Conservation (phyloP, 768 basidiomycete genomes). For the Tricholoma sp. region DNA sequence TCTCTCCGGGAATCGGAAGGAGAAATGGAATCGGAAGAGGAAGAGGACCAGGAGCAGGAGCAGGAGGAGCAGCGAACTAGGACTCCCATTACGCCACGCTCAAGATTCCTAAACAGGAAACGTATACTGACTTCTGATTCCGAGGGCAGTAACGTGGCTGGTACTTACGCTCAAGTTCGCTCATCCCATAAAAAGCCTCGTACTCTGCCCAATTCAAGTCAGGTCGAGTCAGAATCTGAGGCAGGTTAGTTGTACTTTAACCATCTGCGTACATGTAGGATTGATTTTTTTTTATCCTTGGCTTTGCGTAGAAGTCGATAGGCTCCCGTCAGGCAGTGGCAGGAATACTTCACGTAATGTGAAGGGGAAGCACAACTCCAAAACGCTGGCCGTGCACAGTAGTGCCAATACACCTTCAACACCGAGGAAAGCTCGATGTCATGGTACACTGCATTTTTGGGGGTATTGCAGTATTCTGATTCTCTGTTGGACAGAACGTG, state of each 20-base stretch:
- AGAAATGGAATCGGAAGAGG: background rate
- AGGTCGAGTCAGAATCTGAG: background rate
- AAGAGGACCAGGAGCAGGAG: background rate
- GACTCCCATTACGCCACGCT: background rate
- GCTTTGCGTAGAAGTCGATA: background rate
- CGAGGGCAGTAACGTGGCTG: background rate
- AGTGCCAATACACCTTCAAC: background rate
- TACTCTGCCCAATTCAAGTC: no score
- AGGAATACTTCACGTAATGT: background rate
- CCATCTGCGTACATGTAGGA: background rate
- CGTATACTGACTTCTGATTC: background rate
- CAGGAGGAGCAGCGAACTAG: background rate
- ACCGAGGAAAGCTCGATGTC: background rate
- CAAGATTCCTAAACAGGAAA: background rate
- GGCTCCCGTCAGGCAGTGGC: background rate
- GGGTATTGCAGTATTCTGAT: background rate
- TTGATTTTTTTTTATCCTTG: background rate
- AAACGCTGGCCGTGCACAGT: background rate
- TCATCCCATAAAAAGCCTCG: background rate
- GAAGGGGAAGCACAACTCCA: background rate
- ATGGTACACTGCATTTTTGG: background rate
- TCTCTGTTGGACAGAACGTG: background rate
- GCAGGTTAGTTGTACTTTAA: background rate
- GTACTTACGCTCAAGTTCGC: background rate
- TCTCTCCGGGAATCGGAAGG: background rate